These are phyloP conservation scores for Pythium aphanidermatum DNA, from an alignment of 352 stramenopile genomes.

Conservation along the genomic window DNA sequence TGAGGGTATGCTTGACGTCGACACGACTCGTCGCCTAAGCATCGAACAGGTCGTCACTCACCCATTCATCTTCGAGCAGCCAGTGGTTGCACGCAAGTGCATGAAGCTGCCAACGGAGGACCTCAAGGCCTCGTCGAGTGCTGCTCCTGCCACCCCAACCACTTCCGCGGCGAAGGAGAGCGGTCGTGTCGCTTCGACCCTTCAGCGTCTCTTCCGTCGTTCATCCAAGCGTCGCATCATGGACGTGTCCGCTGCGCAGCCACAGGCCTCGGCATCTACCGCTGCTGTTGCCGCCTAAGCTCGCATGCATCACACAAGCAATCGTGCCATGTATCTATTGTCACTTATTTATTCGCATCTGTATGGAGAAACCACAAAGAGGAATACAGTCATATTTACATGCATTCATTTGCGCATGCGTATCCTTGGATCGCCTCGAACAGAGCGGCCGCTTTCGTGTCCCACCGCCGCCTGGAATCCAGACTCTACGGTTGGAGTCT, in stretches of 20 bases:
- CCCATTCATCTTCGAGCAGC: constrained; percentile 37
- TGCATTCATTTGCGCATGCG: neutral
- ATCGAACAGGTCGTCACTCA: constrained; percentile 59
- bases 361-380: constrained; percentile 4
- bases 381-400: constrained; percentile 1
- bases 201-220: constrained; percentile 23
- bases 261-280: constrained; percentile 3
- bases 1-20: constrained; percentile 52
- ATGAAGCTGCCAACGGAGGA: constrained; percentile 8
- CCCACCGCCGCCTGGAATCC: too few relatives aligned
- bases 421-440: too few relatives aligned
- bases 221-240: constrained; percentile 23
- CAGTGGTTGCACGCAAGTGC: constrained; percentile 4
- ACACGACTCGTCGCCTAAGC: constrained; percentile 44
- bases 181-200: constrained; percentile 11
- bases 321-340: constrained; percentile 10
- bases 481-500: too few relatives aligned
- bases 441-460: too few relatives aligned
- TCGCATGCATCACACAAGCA: neutral
- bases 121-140: constrained; percentile 6
- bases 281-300: constrained; percentile 11
- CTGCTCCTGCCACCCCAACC: neutral
- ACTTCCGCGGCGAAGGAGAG: constrained; percentile 6
- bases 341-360: constrained; percentile 20
- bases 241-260: constrained; percentile 22